phyloP scores from a whole-genome alignment of 805 yeast genomes.

The Wickerhamia fluorescens region DNA sequence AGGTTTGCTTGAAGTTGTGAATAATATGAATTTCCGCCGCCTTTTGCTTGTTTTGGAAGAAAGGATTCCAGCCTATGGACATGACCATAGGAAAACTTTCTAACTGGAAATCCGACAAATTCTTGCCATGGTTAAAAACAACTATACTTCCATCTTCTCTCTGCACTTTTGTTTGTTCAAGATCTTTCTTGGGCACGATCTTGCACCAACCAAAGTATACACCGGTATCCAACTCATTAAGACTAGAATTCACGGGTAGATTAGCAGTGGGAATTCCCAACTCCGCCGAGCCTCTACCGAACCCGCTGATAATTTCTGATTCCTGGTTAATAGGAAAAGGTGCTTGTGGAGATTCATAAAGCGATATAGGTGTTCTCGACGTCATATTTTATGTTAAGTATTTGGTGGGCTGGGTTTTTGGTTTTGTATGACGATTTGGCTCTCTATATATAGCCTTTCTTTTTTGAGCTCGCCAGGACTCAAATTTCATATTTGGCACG shows the following conservation, averaged over 20 bases:
- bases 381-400: too few species aligned
- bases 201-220: constrained; percentile 82
- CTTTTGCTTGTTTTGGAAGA: constrained; percentile 68
- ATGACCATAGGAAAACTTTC: constrained; percentile 77
- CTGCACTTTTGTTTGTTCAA: constrained; percentile 4
- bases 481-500: too few species aligned
- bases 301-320: constrained; percentile 64
- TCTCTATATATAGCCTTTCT: too few species aligned
- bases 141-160: constrained; percentile 20
- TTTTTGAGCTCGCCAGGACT: too few species aligned
- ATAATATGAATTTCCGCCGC: constrained; percentile 85
- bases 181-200: constrained; percentile 11
- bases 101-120: constrained; percentile 37
- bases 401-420: too few species aligned
- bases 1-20: constrained; percentile 57
- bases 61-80: constrained; percentile 96
- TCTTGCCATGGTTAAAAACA: constrained; percentile 55
- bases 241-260: constrained; percentile 50
- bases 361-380: too few species aligned
- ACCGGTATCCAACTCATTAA: constrained; percentile 54
- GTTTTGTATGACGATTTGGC: too few species aligned
- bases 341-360: constrained; percentile 36
- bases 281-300: constrained; percentile 92
- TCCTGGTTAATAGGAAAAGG: constrained; percentile 44
- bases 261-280: constrained; percentile 96